Percentiles rank a stretch among this genome's conserved stretches.
Conservation (phyloP, 306 rosid genomes). For the Betula pendula region DNA sequence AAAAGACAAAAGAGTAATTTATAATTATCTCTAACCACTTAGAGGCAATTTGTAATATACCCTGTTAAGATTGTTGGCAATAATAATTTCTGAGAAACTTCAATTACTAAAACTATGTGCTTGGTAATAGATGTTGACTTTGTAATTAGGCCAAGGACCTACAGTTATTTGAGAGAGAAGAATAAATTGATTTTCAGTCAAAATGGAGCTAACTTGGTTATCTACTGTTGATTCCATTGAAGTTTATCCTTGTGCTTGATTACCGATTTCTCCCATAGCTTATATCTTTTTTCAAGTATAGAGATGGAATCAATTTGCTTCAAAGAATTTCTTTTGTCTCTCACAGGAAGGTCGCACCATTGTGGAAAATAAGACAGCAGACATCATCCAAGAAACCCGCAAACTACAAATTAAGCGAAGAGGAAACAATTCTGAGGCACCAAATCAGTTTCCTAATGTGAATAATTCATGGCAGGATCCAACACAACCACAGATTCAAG, state of each 20-base stretch:
- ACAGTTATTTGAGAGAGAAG: not conserved
- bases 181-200: not conserved
- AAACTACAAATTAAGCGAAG: conserved; percentile 68
- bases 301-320: conserved; percentile 3
- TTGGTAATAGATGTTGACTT: not conserved
- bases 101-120: not conserved
- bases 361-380: conserved; percentile 81
- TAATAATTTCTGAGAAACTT: not conserved
- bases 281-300: conserved; percentile 8
- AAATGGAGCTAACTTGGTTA: not conserved
- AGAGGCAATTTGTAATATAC: too few relatives aligned
- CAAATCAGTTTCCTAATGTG: conserved; percentile 37
- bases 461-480: conserved; percentile 44
- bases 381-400: conserved; percentile 56
- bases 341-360: conserved; percentile 80
- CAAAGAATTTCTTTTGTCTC: conserved; percentile 17
- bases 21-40: too few relatives aligned
- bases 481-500: conserved; percentile 32
- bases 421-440: conserved; percentile 46
- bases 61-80: not conserved
- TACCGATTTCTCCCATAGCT: not conserved
- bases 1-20: not conserved
- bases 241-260: not conserved
- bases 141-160: not conserved
- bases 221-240: not conserved